Base-by-base conservation (phyloP, 164 flowering plant species). In the Taxillus chinensis region DNA sequence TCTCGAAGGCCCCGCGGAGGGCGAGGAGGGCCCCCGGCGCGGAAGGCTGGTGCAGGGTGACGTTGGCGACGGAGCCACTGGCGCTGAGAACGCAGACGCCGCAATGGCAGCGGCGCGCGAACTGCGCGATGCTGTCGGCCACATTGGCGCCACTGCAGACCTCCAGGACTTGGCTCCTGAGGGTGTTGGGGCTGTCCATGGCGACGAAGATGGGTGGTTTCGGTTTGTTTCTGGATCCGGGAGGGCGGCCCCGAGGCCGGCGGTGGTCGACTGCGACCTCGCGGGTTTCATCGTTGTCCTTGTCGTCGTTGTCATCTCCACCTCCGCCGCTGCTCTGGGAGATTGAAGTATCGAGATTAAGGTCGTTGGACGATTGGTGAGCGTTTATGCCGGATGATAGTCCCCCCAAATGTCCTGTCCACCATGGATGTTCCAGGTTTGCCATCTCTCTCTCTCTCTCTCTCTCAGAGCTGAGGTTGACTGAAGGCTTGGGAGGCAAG, bases 41-140 rank as follows among this genome's bases (percentile, higher is more conserved):
- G 0, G 88, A 82, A 0, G 92, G 90, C 65, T 86, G 92, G 5
- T 84, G 69, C 6, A 88, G 78, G 0, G 90, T 82, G 2, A 82
- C 89, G 66, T 87, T 85, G n/a, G 83, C 82, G 5, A 87, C 89
- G 8, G 77, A 72, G 45, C 95, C 95, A 38, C 76, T 82, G 3
- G 84, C 95, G 64, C 87, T 82, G 4, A 87, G 78, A 4, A 87
- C 89, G 62, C 87, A 87, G n/a, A 86, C 86, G 2, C 92, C 92
- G 3, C 90, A 79, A 54, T 84, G 87, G 5, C 89, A 80, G 53
- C 82, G 53, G 27, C 92, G 70, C 5, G 95, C 82, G 67, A 81
- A 86, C 10, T 70, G 80, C 7, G 92, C 89, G 9, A 88, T 69
- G 68, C 80, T 70, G 12, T 83, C 92, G 0, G 83, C 92, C 3